Evolutionary conservation across 2,329 filamentous ascomycete species (phyloP).

Genomic region (Basipetospora chlamydospora): DNA sequence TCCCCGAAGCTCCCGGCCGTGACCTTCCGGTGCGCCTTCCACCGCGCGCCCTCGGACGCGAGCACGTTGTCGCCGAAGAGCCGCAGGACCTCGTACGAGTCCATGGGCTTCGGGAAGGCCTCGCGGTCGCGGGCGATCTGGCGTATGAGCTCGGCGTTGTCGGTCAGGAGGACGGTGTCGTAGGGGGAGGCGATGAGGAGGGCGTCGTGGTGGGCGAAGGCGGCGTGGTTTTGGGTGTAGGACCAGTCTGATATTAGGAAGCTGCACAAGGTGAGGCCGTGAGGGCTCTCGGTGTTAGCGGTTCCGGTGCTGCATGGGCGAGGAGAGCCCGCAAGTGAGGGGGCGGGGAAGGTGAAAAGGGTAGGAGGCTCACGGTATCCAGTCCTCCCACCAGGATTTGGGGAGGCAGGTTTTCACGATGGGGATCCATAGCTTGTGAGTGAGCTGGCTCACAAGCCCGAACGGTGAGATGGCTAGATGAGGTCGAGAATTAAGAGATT

Average conservation of each 20-base stretch:
- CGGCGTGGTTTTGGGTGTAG: slow-evolving; percentile 38
- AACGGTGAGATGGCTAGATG: slow-evolving; percentile 36
- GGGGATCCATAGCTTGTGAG: slow-evolving; percentile 37
- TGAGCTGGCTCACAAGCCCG: slow-evolving; percentile 40
- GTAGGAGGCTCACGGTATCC: slow-evolving; percentile 38
- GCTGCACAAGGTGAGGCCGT: no score
- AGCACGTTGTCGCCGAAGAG: slow-evolving; percentile 58
- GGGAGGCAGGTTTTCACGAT: slow-evolving; percentile 38
- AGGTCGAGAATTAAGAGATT: no score
- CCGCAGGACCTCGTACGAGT: slow-evolving; percentile 20
- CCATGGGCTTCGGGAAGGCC: slow-evolving; percentile 42
- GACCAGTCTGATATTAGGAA: slow-evolving; percentile 45
- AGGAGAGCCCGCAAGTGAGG: slow-evolving; percentile 7
- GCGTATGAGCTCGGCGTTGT: slow-evolving; percentile 49
- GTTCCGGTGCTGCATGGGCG: neutral
- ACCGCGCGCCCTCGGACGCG: slow-evolving; percentile 51
- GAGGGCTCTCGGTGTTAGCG: neutral
- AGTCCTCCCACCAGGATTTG: slow-evolving; percentile 36
- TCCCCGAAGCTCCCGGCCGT: slow-evolving; percentile 63
- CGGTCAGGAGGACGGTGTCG: slow-evolving; percentile 36
- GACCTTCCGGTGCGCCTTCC: slow-evolving; percentile 60
- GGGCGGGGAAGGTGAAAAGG: neutral
- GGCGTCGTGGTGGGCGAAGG: slow-evolving; percentile 44
- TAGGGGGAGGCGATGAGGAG: slow-evolving; percentile 50
- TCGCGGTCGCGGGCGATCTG: slow-evolving; percentile 53